Evolutionary conservation across 1,284 basidiomycete species (phyloP).

Genomic region (Fomitiporia mediterranea): DNA sequence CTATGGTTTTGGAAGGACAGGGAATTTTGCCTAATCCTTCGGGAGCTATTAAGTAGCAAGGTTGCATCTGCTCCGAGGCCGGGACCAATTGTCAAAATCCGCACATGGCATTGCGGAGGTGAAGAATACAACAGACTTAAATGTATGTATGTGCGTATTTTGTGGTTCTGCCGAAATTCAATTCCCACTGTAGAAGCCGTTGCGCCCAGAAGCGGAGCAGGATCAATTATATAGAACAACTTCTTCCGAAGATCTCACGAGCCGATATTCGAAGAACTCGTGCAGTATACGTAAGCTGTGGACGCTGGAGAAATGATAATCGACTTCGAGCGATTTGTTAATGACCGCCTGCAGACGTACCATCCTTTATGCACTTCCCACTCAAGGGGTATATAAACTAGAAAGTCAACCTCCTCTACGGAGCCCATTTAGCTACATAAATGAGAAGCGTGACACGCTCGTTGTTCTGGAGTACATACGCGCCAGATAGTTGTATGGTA

Average conservation of each 20-base stretch:
- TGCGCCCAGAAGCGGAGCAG: neutral
- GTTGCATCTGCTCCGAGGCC: neutral
- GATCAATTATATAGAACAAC: neutral
- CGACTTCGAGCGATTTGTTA: too few species aligned
- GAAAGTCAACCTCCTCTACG: too few species aligned
- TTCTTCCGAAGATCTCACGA: conserved; percentile 14
- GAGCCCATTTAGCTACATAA: too few species aligned
- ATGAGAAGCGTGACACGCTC: too few species aligned
- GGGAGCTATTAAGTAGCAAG: neutral
- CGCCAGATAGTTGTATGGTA: too few species aligned
- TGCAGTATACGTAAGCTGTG: neutral
- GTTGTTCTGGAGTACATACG: too few species aligned
- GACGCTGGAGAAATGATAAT: neutral
- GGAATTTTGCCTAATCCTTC: conserved; percentile 3
- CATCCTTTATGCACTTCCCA: too few species aligned
- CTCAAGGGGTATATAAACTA: too few species aligned
- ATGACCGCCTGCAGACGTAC: too few species aligned
- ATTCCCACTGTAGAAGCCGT: conserved; percentile 6
- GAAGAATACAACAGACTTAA: neutral
- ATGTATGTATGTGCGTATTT: neutral
- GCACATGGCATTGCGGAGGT: neutral
- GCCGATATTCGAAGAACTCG: neutral
- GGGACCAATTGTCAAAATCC: neutral
- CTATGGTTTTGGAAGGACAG: too few species aligned
- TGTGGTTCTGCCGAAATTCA: conserved; percentile 1